Base-by-base conservation (phyloP, 2,329 filamentous ascomycete genomes). In the Colletotrichum sp. region DNA sequence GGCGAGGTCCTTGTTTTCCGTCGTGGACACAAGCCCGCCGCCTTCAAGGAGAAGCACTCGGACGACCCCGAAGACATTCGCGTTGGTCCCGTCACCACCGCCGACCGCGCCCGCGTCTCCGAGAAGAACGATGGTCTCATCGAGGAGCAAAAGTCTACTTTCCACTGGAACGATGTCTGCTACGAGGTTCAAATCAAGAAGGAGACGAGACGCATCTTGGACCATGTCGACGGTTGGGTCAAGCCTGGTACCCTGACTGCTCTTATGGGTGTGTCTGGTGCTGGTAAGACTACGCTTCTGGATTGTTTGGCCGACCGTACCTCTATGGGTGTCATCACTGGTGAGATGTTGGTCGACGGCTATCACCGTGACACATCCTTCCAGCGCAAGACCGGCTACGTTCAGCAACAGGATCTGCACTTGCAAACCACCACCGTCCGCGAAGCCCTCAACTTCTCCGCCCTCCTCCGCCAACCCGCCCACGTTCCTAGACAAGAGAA, bases 331-430 rank as follows among this genome's bases (percentile, higher is more conserved):
- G 93, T 98, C 21, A 95, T 98, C 64, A 92, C 91, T 8, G 96
- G 96, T 70, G 93, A 96, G 80, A 97, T 98, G 93, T 84, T 92
- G 13, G 90, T 93, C 15, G 89, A 92, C 75, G 91, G 91, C 34
- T 89, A 88, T 49, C 92, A 91, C 32, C 92, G 95, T 63, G 95
- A 98, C 79, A 89, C 90, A 59, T 95, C 94, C 0, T 98, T 98
- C 90, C 96, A 98, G 84, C 94, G 96, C 78, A 97, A 96, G 86
- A 98, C 95, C 0, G 96, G 96, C 65, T 98, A 98, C 80, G 96
- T 96, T 44, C 95, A 98, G 82, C 96, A 98, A 83, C 95, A 98
- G 83, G 96, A 98, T 90, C 89, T 98, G 16, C 96, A 98, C 83
- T 88, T 98, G 59, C 89, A 93, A 63, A 98, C 95, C 0, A 93